phyloP scores from a whole-genome alignment of 495 filamentous ascomycete genomes.

The Lasiosphaeria ovina region DNA sequence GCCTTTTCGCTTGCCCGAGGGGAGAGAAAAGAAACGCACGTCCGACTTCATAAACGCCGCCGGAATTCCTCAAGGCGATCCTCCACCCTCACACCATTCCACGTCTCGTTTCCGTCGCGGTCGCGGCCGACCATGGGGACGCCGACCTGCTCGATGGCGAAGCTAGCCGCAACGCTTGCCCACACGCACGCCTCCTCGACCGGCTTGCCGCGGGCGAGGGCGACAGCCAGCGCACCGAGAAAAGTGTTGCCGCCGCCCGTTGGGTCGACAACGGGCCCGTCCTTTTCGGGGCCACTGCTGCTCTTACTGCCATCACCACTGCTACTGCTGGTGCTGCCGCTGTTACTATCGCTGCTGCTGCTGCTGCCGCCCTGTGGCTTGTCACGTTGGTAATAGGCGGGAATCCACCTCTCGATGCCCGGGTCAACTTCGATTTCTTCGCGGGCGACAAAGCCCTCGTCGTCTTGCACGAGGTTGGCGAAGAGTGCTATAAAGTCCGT shows the following conservation, averaged over 20 bases:
- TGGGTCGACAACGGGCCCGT: conserved; percentile 71
- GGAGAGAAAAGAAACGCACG: no score
- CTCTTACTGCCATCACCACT: conserved; percentile 16
- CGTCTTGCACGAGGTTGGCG: conserved; percentile 48
- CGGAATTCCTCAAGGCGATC: conserved; percentile 55
- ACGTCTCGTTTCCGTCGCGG: conserved; percentile 61
- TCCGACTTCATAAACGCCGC: conserved; percentile 11
- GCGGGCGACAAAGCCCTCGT: conserved; percentile 51
- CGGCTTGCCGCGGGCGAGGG: conserved; percentile 60
- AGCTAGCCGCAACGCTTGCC: conserved; percentile 85
- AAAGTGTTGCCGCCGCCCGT: conserved; percentile 97
- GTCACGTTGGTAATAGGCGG: conserved; percentile 45
- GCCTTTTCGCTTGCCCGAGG: no score
- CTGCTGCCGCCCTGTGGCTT: conserved; percentile 39
- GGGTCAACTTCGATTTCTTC: conserved; percentile 58
- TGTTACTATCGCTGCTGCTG: neutral
- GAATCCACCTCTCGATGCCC: conserved; percentile 57
- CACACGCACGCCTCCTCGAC: conserved; percentile 70
- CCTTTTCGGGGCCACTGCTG: conserved; percentile 32
- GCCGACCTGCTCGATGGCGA: conserved; percentile 92
- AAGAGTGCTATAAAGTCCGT: conserved; percentile 55
- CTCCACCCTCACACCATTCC: conserved; percentile 66
- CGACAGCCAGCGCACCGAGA: conserved; percentile 77
- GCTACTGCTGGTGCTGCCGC: neutral
- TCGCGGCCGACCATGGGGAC: conserved; percentile 61